A percentile compares a stretch with the other conserved stretches of the same genome.
phyloP scores from a whole-genome alignment of 176 grass and related monocot genomes.

The Cymbopogon citratus region DNA sequence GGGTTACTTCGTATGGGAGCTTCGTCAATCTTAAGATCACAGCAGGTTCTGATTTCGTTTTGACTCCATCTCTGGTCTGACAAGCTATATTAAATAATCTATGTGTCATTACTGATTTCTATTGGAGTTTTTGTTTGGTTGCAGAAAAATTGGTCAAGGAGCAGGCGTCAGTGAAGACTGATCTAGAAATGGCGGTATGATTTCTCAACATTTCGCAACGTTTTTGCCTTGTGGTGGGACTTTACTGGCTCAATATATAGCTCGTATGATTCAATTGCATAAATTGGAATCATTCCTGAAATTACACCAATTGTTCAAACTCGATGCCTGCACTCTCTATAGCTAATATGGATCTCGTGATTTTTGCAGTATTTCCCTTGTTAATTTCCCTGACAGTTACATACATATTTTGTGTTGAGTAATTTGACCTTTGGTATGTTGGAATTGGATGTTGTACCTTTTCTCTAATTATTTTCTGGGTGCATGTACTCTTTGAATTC shows the following conservation, averaged over 20 bases:
- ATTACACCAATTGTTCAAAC: neutral
- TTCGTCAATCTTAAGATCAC: too few relatives aligned
- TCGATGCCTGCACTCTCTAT: neutral
- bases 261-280: neutral
- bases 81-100: conserved; percentile 10
- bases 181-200: conserved; percentile 79
- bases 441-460: neutral
- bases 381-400: neutral
- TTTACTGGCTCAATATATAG: neutral
- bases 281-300: conserved; percentile 5
- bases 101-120: conserved; percentile 25
- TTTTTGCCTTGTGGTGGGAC: neutral
- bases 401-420: neutral
- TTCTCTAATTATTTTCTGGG: neutral
- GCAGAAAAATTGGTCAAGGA: conserved; percentile 78
- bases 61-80: neutral
- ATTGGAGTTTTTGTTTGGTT: conserved; percentile 21
- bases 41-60: conserved; percentile 31
- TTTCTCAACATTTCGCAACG: conserved; percentile 19
- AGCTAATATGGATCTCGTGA: neutral
- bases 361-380: neutral
- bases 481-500: neutral
- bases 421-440: neutral
- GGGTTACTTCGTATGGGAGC: too few relatives aligned
- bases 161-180: conserved; percentile 65